A percentile compares a stretch with the other conserved stretches of the same genome.
Conservation (phyloP, 768 basidiomycete species). For the Galerina sulciceps region DNA sequence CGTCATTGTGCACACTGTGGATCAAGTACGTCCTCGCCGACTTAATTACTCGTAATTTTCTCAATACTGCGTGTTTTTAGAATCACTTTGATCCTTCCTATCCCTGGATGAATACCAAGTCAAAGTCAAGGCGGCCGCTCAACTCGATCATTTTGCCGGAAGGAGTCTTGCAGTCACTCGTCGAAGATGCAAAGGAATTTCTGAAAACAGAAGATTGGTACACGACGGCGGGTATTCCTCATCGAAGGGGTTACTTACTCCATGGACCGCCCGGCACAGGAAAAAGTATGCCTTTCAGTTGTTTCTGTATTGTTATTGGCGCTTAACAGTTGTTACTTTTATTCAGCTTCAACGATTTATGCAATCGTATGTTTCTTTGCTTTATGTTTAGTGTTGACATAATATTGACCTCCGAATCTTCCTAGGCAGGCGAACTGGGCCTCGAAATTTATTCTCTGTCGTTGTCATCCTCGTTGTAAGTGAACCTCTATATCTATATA, state of each 20-base stretch:
- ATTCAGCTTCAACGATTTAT: constrained; percentile 54
- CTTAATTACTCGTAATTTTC: not conserved
- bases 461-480: constrained; percentile 51
- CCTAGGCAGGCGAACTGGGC: constrained; percentile 63
- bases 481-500: not conserved
- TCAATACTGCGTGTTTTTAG: constrained; percentile 26
- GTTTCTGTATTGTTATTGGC: not conserved
- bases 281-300: constrained; percentile 45
- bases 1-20: constrained; percentile 42
- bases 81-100: constrained; percentile 40
- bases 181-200: constrained; percentile 57
- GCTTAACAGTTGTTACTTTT: constrained; percentile 16
- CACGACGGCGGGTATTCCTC: constrained; percentile 55
- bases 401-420: not conserved
- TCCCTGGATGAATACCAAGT: constrained; percentile 47
- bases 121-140: constrained; percentile 52
- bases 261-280: constrained; percentile 64
- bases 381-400: not conserved
- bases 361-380: constrained; percentile 39
- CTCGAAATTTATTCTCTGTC: constrained; percentile 81
- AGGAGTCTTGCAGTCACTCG: constrained; percentile 46
- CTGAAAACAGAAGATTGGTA: constrained; percentile 60
- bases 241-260: constrained; percentile 59
- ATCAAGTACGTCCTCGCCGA: constrained; percentile 27
- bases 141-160: constrained; percentile 53